Percentiles rank a stretch among this genome's conserved stretches.
These are phyloP conservation scores for Dipteronia dyeriana DNA, from an alignment of 345 rosid species.

Conservation along the genomic window DNA sequence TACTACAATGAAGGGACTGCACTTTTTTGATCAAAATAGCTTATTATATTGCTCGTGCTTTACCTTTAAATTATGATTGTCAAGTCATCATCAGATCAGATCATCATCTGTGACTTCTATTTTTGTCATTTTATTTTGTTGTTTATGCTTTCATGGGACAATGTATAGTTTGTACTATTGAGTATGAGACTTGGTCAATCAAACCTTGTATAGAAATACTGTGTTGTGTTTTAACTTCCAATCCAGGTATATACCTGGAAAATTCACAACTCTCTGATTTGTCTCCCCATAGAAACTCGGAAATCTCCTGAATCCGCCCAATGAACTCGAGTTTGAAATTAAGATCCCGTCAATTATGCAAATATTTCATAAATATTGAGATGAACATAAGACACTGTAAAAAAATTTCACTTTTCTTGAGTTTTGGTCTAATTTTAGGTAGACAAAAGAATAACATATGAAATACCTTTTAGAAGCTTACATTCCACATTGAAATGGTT, in stretches of 20 bases:
- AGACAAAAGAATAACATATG: not conserved
- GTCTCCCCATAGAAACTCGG: too few species aligned
- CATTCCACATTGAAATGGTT: too few species aligned
- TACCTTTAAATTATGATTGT: constrained; percentile 14
- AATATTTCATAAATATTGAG: too few species aligned
- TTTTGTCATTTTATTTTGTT: not conserved
- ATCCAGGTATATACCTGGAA: too few species aligned
- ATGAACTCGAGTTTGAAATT: too few species aligned
- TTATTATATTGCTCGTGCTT: constrained; percentile 12
- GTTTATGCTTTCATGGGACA: not conserved
- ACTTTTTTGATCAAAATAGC: constrained; percentile 14
- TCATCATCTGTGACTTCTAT: not conserved
- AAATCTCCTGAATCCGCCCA: too few species aligned
- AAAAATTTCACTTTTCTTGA: not conserved
- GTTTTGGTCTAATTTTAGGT: not conserved
- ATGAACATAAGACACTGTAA: not conserved
- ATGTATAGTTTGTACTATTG: too few species aligned
- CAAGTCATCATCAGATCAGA: not conserved
- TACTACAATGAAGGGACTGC: constrained; percentile 5
- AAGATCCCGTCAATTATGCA: not conserved
- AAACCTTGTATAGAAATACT: too few species aligned
- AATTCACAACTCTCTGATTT: too few species aligned
- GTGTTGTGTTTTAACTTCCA: too few species aligned
- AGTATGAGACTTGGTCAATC: too few species aligned
- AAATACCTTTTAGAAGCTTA: too few species aligned